Base-by-base conservation (phyloP, 2,329 filamentous ascomycete genomes). In the Cladophialophora chaetospira region DNA sequence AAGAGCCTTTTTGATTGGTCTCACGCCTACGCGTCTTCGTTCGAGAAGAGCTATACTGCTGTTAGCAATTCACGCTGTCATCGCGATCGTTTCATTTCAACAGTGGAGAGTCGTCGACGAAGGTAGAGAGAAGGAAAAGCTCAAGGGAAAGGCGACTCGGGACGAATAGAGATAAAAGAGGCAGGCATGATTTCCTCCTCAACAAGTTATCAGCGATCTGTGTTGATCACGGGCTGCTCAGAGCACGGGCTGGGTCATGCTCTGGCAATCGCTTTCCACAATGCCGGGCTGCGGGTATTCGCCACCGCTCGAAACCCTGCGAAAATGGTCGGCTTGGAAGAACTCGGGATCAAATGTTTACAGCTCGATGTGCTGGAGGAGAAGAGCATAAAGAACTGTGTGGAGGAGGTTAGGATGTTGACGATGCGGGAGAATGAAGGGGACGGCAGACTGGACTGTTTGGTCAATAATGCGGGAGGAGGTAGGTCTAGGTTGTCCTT, bases 381-480 rank as follows among this genome's bases (percentile, higher is more conserved):
- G 17, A 40, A 36, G 3, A 52, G 48, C 19, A 63, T 63, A 15
- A 23, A 10, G 5, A 26, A 10, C 6, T 60, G 53, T 45, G 57
- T 59, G 4, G 40, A 49, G 26, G 33, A 46, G 11, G 55, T 65
- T 13, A 36, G 40, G 13, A 15, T 28, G 19, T 46, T 60, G 52
- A 62, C 55, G 8, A 21, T n/a, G n/a, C n/a, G 53, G 15, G 17
- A 49, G 15, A 38, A 19, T 13, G 48, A 25, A 50, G 46, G 4
- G 10, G 53, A 56, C 23, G 50, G 44, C 15, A 28, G 68, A 19
- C 64, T 80, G 49, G 73, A 79, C 65, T 68, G 76, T 13, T 62
- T 79, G 46, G 70, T 79, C 38, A 79, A 79, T 57, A 79, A 79
- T 67, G 76, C 77, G 5, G 77, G 77, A 10, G 74, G 69, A 47